These are phyloP conservation scores for Cryphonectria radicalis DNA, from an alignment of 2,329 filamentous ascomycete genomes.

Conservation along the genomic window DNA sequence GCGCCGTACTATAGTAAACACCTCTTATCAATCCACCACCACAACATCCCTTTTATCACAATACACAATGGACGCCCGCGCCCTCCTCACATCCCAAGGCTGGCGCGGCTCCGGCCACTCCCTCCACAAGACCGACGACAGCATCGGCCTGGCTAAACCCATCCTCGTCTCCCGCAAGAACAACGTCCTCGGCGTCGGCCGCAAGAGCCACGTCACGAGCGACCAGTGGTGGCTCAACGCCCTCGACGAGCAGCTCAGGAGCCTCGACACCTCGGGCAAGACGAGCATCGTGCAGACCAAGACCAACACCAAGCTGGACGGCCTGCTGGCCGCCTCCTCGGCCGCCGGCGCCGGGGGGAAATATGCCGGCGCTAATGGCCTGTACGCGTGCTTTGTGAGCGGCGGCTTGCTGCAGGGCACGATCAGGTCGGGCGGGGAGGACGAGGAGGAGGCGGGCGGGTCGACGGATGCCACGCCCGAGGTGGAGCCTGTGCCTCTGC, in stretches of 20 bases:
- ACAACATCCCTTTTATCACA: neutral
- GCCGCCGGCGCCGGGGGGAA: constrained; percentile 48
- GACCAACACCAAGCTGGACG: constrained; percentile 52
- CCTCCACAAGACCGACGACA: constrained; percentile 74
- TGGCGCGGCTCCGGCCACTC: constrained; percentile 91
- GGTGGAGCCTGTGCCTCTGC: constrained; percentile 36
- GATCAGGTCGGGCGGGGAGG: constrained; percentile 42
- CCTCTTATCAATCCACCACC: neutral
- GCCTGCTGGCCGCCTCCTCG: constrained; percentile 49
- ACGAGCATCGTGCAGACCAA: constrained; percentile 62
- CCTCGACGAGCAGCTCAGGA: constrained; percentile 88
- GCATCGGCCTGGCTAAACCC: constrained; percentile 79
- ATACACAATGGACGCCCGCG: constrained; percentile 75
- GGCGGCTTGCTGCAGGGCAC: constrained; percentile 81
- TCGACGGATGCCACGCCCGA: constrained; percentile 33
- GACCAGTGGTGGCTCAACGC: constrained; percentile 98
- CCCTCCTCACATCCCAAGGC: constrained; percentile 82
- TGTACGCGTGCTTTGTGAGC: constrained; percentile 85
- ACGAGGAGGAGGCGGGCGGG: constrained; percentile 37
- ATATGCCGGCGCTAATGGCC: constrained; percentile 63
- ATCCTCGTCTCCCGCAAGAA: constrained; percentile 82
- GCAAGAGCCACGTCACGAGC: constrained; percentile 67
- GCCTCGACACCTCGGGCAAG: constrained; percentile 67
- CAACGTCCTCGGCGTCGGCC: constrained; percentile 80
- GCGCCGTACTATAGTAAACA: constrained; percentile 3